Conservation (phyloP, 169 alveolate species). For the Eimeria praecox region DNA sequence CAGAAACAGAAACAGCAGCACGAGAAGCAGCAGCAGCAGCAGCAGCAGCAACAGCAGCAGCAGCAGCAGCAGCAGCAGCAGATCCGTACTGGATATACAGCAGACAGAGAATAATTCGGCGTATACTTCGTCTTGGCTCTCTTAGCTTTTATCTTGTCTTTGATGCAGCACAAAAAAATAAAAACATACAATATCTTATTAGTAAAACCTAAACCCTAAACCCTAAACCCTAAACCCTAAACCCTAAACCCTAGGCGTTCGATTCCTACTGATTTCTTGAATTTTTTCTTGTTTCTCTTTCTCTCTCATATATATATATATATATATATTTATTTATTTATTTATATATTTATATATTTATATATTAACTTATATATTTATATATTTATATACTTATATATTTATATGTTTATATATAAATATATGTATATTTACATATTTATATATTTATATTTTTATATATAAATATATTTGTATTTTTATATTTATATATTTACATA, state of each 20-base stretch:
- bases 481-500: neutral
- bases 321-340: neutral
- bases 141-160: conserved; percentile 62
- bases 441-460: no score
- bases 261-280: no score
- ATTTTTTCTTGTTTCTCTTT: no score
- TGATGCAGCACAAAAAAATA: conserved; percentile 72
- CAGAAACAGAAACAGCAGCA: neutral
- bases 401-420: no score
- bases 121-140: conserved; percentile 55
- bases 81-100: conserved; percentile 15
- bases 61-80: conserved; percentile 55
- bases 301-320: neutral
- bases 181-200: conserved; percentile 48
- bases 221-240: conserved; percentile 53
- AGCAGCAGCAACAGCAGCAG: conserved; percentile 46
- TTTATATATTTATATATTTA: neutral
- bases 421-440: neutral
- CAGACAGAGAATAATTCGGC: conserved; percentile 19
- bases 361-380: neutral
- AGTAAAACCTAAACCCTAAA: conserved; percentile 73
- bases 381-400: neutral
- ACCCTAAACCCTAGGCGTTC: neutral
- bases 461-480: no score
- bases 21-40: conserved; percentile 15